Evolutionary conservation across 2,329 filamentous ascomycete genomes (phyloP).

Genomic region (Pseudocercospora macadamiae): DNA sequence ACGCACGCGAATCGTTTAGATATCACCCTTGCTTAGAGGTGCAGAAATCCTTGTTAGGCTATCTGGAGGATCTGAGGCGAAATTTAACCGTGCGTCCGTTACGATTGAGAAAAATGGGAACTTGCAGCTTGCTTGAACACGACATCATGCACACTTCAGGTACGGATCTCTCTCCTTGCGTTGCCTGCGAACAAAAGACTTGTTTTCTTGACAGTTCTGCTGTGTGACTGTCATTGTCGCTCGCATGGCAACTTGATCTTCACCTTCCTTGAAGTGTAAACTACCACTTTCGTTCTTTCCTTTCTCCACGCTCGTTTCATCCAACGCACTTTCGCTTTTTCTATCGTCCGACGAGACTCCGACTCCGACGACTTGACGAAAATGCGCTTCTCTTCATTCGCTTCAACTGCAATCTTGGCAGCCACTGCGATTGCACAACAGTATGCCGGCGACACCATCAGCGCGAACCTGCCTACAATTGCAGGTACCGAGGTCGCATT

Average conservation of each 20-base stretch:
- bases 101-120: not conserved
- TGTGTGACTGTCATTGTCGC: too few species aligned
- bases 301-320: slow-evolving; percentile 10
- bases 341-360: too few species aligned
- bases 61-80: slow-evolving; percentile 8
- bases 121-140: not conserved
- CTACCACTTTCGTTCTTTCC: not conserved
- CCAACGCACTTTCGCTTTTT: not conserved
- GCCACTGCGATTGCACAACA: slow-evolving; percentile 28
- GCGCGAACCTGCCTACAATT: slow-evolving; percentile 26
- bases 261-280: too few species aligned
- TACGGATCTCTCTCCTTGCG: not conserved
- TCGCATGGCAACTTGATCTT: too few species aligned
- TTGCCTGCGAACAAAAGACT: too few species aligned
- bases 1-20: not conserved
- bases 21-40: not conserved
- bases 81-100: slow-evolving; percentile 1
- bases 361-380: too few species aligned
- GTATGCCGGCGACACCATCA: slow-evolving; percentile 31
- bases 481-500: slow-evolving; percentile 33
- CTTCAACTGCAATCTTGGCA: too few species aligned
- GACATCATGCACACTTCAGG: not conserved
- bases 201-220: too few species aligned
- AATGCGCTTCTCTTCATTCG: slow-evolving; percentile 10
- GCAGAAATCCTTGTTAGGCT: slow-evolving; percentile 4